Percentiles rank a stretch among this genome's conserved stretches.
Evolutionary conservation across 441 rosid species (phyloP).

Genomic region (Gossypium armourianum): DNA sequence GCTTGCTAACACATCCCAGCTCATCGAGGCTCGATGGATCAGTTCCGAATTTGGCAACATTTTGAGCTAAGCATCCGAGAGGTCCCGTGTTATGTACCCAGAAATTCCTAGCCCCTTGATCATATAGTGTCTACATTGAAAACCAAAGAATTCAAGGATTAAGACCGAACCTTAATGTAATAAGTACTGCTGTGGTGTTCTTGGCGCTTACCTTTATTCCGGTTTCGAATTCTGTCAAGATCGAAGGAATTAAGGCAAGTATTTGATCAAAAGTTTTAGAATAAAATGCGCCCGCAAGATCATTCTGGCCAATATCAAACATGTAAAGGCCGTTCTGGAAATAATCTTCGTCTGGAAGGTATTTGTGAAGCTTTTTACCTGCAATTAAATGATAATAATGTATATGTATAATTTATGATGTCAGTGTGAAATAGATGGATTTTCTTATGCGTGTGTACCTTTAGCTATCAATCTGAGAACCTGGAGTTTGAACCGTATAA

Average conservation of each 20-base stretch:
- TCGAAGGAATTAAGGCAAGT: conserved; percentile 56
- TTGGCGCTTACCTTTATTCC: conserved; percentile 49
- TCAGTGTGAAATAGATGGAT: neutral
- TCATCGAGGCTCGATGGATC: conserved; percentile 73
- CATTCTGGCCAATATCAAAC: conserved; percentile 94
- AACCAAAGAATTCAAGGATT: neutral
- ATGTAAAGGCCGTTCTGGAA: conserved; percentile 64
- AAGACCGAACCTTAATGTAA: neutral
- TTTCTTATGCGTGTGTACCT: conserved; percentile 27
- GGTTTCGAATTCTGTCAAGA: conserved; percentile 54
- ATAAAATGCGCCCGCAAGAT: conserved; percentile 82
- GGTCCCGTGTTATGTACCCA: conserved; percentile 96
- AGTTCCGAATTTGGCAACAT: conserved; percentile 65
- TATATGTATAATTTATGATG: neutral
- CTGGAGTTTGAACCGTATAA: conserved; percentile 59
- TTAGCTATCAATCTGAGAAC: conserved; percentile 47
- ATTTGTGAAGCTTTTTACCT: conserved; percentile 47
- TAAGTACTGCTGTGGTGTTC: neutral
- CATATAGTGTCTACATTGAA: conserved; percentile 47
- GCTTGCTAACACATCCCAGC: conserved; percentile 58
- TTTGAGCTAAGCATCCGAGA: conserved; percentile 81
- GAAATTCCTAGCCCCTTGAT: conserved; percentile 67
- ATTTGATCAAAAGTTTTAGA: conserved; percentile 73
- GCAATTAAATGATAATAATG: conserved; percentile 5
- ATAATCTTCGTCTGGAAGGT: conserved; percentile 55